Conservation (phyloP, 768 basidiomycete species). For the Pleurotus platypus region DNA sequence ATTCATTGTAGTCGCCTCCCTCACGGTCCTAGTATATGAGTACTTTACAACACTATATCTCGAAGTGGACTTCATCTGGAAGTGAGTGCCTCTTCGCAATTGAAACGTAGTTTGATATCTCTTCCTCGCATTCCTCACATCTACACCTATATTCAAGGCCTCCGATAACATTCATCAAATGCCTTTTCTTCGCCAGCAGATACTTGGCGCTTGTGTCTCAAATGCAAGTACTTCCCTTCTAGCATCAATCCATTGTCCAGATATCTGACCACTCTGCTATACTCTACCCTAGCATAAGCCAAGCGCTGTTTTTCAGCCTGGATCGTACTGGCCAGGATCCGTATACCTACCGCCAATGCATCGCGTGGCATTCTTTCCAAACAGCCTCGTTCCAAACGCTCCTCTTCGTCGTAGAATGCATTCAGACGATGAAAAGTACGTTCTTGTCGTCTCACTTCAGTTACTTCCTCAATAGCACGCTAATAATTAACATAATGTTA, state of each 20-base stretch:
- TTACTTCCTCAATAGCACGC: not conserved
- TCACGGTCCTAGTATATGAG: too few relatives aligned
- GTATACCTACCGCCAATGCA: not conserved
- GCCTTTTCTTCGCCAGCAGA: not conserved
- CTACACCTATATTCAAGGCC: too few relatives aligned
- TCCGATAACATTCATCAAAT: not conserved
- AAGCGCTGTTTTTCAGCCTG: not conserved
- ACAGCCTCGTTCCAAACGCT: not conserved
- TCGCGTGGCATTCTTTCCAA: conserved; percentile 2
- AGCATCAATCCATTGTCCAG: not conserved
- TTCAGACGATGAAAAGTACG: conserved; percentile 1
- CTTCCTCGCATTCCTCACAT: too few relatives aligned
- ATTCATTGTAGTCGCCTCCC: too few relatives aligned
- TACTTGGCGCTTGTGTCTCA: not conserved
- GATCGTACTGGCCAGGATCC: not conserved
- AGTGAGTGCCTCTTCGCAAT: too few relatives aligned
- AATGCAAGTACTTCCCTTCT: not conserved
- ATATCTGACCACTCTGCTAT: not conserved
- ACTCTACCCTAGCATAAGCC: not conserved
- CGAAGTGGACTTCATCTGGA: too few relatives aligned
- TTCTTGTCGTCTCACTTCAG: not conserved
- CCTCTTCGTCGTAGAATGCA: not conserved
- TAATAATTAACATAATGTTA: not conserved
- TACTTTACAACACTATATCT: too few relatives aligned
- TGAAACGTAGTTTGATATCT: too few relatives aligned